These are phyloP conservation scores for Glycine tomentella DNA, from an alignment of 306 rosid genomes.

Conservation along the genomic window DNA sequence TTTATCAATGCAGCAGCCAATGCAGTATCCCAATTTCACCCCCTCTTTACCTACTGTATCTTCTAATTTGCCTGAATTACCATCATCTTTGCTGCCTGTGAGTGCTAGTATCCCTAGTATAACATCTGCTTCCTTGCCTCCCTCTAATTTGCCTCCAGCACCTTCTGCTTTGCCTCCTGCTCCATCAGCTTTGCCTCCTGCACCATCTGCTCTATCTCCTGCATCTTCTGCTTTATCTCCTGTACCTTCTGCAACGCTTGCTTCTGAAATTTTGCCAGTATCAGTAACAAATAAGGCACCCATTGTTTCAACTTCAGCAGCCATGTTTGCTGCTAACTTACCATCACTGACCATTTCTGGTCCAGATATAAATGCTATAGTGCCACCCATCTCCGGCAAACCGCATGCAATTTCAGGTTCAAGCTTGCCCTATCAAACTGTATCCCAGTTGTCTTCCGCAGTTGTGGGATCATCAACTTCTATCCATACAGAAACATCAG, in stretches of 20 bases:
- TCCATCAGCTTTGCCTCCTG: slow-evolving; percentile 47
- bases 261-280: slow-evolving; percentile 65
- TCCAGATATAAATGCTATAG: slow-evolving; percentile 57
- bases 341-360: slow-evolving; percentile 60
- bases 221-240: slow-evolving; percentile 50
- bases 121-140: slow-evolving; percentile 54
- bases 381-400: slow-evolving; percentile 63
- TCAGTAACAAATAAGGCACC: slow-evolving; percentile 63
- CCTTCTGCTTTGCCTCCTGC: slow-evolving; percentile 50
- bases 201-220: slow-evolving; percentile 47
- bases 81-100: slow-evolving; percentile 61
- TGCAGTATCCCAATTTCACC: slow-evolving; percentile 78
- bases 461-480: slow-evolving; percentile 65
- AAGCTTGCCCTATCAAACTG: slow-evolving; percentile 61
- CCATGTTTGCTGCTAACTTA: slow-evolving; percentile 51
- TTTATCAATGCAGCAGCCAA: slow-evolving; percentile 76
- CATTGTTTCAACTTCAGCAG: slow-evolving; percentile 54
- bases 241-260: slow-evolving; percentile 53
- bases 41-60: slow-evolving; percentile 66
- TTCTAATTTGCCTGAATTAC: slow-evolving; percentile 71
- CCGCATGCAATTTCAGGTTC: slow-evolving; percentile 60
- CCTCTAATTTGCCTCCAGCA: slow-evolving; percentile 46
- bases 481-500: slow-evolving; percentile 52
- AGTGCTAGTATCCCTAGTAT: slow-evolving; percentile 55
- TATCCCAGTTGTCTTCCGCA: slow-evolving; percentile 63